Evolutionary conservation across 2,329 filamentous ascomycete genomes (phyloP).

Genomic region (Leptosphaerulina australis): DNA sequence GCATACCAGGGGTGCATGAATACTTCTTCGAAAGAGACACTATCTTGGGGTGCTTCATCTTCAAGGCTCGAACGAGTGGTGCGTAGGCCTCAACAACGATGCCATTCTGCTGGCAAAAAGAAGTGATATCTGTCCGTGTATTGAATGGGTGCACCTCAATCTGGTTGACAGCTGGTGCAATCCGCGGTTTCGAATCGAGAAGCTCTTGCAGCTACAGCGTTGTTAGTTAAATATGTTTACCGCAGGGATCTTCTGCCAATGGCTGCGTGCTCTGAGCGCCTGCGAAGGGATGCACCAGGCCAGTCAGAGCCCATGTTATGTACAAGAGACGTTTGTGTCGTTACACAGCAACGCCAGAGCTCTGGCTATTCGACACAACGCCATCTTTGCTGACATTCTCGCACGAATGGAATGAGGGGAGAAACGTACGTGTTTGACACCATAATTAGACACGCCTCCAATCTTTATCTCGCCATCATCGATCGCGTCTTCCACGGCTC

Average conservation of each 20-base stretch:
- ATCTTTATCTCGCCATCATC: conserved; percentile 71
- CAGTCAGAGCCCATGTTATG: not conserved
- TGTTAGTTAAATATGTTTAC: conserved; percentile 21
- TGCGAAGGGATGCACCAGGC: not conserved
- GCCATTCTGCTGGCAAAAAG: conserved; percentile 67
- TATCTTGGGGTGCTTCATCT: conserved; percentile 72
- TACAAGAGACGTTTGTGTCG: conserved; percentile 6
- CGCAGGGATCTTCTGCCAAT: conserved; percentile 9
- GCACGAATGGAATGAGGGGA: conserved; percentile 2
- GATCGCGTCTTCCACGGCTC: conserved; percentile 76
- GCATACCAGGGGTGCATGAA: conserved; percentile 65
- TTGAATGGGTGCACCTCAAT: conserved; percentile 84
- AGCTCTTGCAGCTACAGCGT: conserved; percentile 68
- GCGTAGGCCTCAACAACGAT: conserved; percentile 82
- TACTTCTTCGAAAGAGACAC: conserved; percentile 69
- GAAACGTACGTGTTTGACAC: conserved; percentile 69
- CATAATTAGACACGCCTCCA: conserved; percentile 80
- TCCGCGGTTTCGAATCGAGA: conserved; percentile 65
- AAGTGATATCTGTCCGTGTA: conserved; percentile 69
- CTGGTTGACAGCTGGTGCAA: conserved; percentile 75
- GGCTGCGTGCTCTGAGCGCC: conserved; percentile 4
- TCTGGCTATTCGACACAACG: conserved; percentile 10
- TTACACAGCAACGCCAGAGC: conserved; percentile 13
- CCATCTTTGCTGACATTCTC: conserved; percentile 2
- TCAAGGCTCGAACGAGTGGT: conserved; percentile 72